Evolutionary conservation across 2,329 filamentous ascomycete genomes (phyloP).

Genomic region (Arthrobotrys conoides): DNA sequence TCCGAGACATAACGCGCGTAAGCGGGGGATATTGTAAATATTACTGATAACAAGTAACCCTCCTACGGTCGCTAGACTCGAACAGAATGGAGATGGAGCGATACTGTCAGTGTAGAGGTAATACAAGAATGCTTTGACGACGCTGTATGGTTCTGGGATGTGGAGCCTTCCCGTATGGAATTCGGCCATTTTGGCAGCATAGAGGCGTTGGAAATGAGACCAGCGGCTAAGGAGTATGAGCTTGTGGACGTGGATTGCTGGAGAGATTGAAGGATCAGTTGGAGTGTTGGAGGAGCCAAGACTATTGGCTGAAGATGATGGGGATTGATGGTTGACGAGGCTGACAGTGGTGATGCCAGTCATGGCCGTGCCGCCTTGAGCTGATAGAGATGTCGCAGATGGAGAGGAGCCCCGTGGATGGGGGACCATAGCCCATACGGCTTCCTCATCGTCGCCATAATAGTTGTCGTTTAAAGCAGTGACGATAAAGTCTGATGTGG

Average conservation of each 20-base stretch:
- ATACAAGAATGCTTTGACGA: constrained; percentile 93
- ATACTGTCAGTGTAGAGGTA: constrained; percentile 98
- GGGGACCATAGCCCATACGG: constrained; percentile 61
- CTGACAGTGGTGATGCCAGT: constrained; percentile 23
- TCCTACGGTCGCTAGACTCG: constrained; percentile 83
- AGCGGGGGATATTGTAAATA: constrained; percentile 95
- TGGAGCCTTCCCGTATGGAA: constrained; percentile 98
- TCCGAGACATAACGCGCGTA: constrained; percentile 91
- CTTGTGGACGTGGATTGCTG: constrained; percentile 92
- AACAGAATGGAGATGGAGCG: constrained; percentile 73
- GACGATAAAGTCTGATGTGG: constrained; percentile 88
- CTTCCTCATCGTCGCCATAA: constrained; percentile 76
- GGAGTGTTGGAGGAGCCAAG: constrained; percentile 60
- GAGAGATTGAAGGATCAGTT: constrained; percentile 64
- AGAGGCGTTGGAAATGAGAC: constrained; percentile 95
- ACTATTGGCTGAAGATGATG: constrained; percentile 48
- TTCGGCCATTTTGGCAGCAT: constrained; percentile 94
- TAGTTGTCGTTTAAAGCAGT: constrained; percentile 84
- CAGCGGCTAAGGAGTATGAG: constrained; percentile 94
- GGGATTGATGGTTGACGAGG: constrained; percentile 23
- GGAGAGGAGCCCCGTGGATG: constrained; percentile 46
- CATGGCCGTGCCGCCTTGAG: constrained; percentile 25
- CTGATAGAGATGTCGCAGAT: constrained; percentile 27
- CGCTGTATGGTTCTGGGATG: constrained; percentile 94
- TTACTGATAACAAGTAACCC: constrained; percentile 97